phyloP scores from a whole-genome alignment of 805 yeast genomes.

The Wickerhamiella sorbophila region DNA sequence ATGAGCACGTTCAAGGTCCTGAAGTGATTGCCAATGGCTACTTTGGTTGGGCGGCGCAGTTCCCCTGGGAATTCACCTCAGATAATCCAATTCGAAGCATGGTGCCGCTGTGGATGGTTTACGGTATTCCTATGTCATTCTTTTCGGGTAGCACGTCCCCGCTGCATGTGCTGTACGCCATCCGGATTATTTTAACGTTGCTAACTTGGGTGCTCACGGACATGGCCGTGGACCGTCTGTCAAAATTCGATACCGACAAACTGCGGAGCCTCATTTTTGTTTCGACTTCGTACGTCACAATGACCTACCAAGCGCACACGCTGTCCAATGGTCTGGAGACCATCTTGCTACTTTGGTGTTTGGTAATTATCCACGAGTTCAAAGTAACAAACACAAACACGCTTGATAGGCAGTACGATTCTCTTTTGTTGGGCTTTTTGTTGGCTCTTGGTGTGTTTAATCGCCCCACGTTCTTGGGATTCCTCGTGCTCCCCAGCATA shows the following conservation, averaged over 20 bases:
- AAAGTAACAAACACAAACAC: constrained; percentile 12
- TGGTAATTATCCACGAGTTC: constrained; percentile 36
- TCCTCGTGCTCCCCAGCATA: constrained; percentile 49
- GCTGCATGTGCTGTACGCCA: constrained; percentile 35
- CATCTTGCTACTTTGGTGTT: constrained; percentile 33
- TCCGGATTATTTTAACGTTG: constrained; percentile 35
- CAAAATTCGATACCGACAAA: constrained; percentile 37
- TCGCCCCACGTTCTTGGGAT: constrained; percentile 69
- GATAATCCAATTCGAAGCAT: constrained; percentile 53
- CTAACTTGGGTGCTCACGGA: constrained; percentile 27
- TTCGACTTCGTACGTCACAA: constrained; percentile 52
- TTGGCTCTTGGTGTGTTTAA: constrained; percentile 64
- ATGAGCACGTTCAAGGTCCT: constrained; percentile 89
- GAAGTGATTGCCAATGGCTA: constrained; percentile 44
- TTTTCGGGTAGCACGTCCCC: constrained; percentile 31
- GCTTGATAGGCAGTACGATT: constrained; percentile 22
- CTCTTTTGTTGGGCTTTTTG: constrained; percentile 36
- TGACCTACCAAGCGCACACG: constrained; percentile 72
- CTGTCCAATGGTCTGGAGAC: constrained; percentile 78
- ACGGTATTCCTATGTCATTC: constrained; percentile 47
- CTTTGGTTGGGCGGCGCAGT: constrained; percentile 32
- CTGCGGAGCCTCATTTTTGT: constrained; percentile 28
- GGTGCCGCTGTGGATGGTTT: constrained; percentile 49
- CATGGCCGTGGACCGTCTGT: constrained; percentile 34
- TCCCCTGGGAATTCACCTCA: constrained; percentile 74